Conservation (phyloP, 140 eudicot genomes). For the Cichorium intybus region DNA sequence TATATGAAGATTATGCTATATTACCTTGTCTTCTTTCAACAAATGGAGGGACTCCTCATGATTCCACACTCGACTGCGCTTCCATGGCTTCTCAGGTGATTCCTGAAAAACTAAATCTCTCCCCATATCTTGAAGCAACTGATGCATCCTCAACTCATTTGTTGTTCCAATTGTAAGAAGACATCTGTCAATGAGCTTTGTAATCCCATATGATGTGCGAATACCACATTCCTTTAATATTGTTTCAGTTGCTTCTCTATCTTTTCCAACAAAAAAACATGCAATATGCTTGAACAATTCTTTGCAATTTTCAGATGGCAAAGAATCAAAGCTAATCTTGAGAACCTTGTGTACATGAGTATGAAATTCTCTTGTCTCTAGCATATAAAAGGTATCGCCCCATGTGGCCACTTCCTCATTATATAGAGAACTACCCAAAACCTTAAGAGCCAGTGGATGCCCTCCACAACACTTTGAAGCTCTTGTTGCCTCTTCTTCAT, state of each 20-base stretch:
- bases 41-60: neutral
- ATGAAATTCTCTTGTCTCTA: neutral
- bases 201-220: neutral
- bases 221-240: neutral
- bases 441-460: constrained; percentile 2
- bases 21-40: neutral
- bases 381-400: neutral
- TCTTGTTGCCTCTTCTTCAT: neutral
- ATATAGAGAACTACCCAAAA: neutral
- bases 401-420: neutral
- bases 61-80: constrained; percentile 5
- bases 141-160: constrained; percentile 13
- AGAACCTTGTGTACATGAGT: neutral
- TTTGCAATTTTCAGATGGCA: no score
- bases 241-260: neutral
- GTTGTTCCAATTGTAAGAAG: neutral
- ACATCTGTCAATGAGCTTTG: neutral
- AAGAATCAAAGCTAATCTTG: neutral
- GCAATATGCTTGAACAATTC: no score
- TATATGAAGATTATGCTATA: neutral
- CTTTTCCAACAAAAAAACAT: constrained; percentile 15
- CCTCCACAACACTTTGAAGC: no score
- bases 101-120: constrained; percentile 1
- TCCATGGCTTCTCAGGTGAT: constrained; percentile 15
- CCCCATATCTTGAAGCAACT: constrained; percentile 12